A percentile compares a stretch with the other conserved stretches of the same genome.
Conservation (phyloP, 2,329 filamentous ascomycete genomes). For the Pseudogymnoascus sp. region DNA sequence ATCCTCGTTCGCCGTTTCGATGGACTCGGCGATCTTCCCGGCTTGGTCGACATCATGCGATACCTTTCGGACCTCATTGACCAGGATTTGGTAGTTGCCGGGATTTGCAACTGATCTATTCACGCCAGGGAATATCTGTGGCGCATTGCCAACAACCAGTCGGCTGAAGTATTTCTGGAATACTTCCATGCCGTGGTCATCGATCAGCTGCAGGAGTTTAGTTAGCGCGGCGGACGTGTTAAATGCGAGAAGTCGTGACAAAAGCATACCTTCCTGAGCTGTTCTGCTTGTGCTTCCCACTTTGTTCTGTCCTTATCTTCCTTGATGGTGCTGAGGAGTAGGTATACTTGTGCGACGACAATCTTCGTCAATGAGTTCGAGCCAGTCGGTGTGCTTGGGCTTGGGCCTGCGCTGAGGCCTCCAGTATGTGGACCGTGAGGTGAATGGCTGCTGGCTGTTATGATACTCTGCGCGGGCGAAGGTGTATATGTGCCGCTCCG, state of each 20-base stretch:
- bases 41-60: slow-evolving; percentile 73
- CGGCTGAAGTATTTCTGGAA: slow-evolving; percentile 93
- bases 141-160: slow-evolving; percentile 81
- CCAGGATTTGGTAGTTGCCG: slow-evolving; percentile 75
- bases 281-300: slow-evolving; percentile 87
- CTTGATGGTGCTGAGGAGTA: slow-evolving; percentile 88
- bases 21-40: slow-evolving; percentile 82
- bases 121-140: slow-evolving; percentile 77
- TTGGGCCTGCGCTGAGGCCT: slow-evolving; percentile 30
- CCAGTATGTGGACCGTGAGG: slow-evolving; percentile 38
- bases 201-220: slow-evolving; percentile 60
- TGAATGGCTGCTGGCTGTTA: slow-evolving; percentile 29
- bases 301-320: slow-evolving; percentile 83
- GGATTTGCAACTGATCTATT: slow-evolving; percentile 65
- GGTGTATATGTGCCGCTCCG: slow-evolving; percentile 30
- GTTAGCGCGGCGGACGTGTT: slow-evolving; percentile 10
- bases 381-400: slow-evolving; percentile 34
- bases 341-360: slow-evolving; percentile 88
- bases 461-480: slow-evolving; percentile 28
- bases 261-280: slow-evolving; percentile 72
- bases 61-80: slow-evolving; percentile 79
- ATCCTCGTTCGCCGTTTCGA: slow-evolving; percentile 85
- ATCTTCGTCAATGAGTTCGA: slow-evolving; percentile 74
- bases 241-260: slow-evolving; percentile 8
- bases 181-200: slow-evolving; percentile 99